Evolutionary conservation across 768 basidiomycete species (phyloP).

Genomic region (Daedalea quercina): DNA sequence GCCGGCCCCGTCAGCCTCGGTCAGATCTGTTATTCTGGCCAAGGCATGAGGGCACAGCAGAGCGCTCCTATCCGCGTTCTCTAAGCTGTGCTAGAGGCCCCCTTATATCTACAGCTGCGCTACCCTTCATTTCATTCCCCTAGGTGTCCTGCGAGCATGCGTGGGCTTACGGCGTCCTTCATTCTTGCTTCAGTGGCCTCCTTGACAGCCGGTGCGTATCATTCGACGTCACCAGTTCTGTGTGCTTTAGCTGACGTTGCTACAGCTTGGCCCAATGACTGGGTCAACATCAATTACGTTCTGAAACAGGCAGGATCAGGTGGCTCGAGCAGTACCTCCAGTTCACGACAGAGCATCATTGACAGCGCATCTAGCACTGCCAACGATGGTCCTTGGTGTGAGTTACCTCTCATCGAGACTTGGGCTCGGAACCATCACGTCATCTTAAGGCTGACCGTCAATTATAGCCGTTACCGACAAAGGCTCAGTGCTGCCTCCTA

Average conservation of each 20-base stretch:
- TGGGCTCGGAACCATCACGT: too few species aligned
- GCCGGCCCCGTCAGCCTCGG: too few species aligned
- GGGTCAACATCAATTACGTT: constrained; percentile 42
- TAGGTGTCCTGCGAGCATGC: too few species aligned
- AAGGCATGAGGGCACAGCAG: too few species aligned
- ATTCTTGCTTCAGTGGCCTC: constrained; percentile 4
- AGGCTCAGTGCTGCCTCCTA: constrained; percentile 26
- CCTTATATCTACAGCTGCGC: too few species aligned
- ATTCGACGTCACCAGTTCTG: not conserved
- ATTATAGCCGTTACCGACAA: constrained; percentile 30
- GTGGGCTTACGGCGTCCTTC: not conserved
- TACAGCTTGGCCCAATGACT: constrained; percentile 41
- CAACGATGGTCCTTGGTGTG: constrained; percentile 35
- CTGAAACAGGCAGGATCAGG: constrained; percentile 19
- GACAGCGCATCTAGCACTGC: constrained; percentile 29
- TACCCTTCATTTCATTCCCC: too few species aligned
- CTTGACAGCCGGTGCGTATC: constrained; percentile 8
- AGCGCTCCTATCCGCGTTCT: too few species aligned
- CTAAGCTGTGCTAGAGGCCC: too few species aligned
- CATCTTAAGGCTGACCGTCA: not conserved
- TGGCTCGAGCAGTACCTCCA: constrained; percentile 20
- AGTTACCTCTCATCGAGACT: constrained; percentile 9
- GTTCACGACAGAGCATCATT: constrained; percentile 30
- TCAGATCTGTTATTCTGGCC: too few species aligned
- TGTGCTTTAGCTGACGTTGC: not conserved